phyloP scores from a whole-genome alignment of 768 basidiomycete species.

The Mycena maculata region DNA sequence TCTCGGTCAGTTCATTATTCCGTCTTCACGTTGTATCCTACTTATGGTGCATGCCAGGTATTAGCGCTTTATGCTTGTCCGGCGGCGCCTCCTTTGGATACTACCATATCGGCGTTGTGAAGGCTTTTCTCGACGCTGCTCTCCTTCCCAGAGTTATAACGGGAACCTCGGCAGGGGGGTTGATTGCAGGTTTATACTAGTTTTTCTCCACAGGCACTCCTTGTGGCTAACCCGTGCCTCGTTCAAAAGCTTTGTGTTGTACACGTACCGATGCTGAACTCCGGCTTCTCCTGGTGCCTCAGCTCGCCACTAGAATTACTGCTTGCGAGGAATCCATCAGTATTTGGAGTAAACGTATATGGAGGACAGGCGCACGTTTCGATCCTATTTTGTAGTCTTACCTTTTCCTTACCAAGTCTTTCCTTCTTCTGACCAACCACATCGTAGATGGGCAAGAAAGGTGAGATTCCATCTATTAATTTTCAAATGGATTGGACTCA shows the following conservation, averaged over 20 bases:
- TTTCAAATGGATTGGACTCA: not conserved
- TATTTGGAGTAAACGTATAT: constrained; percentile 78
- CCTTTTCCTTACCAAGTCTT: constrained; percentile 21
- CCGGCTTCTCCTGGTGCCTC: constrained; percentile 78
- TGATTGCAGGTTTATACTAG: constrained; percentile 63
- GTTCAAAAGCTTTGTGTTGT: constrained; percentile 63
- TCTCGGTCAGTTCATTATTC: constrained; percentile 65
- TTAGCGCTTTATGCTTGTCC: constrained; percentile 93
- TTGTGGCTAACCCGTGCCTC: not conserved
- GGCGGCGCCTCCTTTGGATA: constrained; percentile 97
- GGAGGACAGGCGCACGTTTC: constrained; percentile 94
- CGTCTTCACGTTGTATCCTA: not conserved
- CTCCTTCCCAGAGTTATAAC: constrained; percentile 93
- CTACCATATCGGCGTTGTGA: constrained; percentile 92
- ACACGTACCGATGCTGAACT: constrained; percentile 90
- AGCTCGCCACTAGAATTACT: constrained; percentile 84
- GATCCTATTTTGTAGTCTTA: constrained; percentile 71
- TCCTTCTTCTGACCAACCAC: constrained; percentile 7
- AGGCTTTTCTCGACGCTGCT: constrained; percentile 89
- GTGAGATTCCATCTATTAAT: constrained; percentile 49
- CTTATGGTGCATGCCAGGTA: constrained; percentile 46
- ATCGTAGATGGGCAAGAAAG: constrained; percentile 84
- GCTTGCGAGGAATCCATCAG: constrained; percentile 83
- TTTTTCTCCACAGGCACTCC: not conserved
- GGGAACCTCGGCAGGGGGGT: constrained; percentile 93